Evolutionary conservation across 805 yeast species (phyloP), one percentile per base, ranked within the genome.

Genomic region (Candida ovalis): DNA sequence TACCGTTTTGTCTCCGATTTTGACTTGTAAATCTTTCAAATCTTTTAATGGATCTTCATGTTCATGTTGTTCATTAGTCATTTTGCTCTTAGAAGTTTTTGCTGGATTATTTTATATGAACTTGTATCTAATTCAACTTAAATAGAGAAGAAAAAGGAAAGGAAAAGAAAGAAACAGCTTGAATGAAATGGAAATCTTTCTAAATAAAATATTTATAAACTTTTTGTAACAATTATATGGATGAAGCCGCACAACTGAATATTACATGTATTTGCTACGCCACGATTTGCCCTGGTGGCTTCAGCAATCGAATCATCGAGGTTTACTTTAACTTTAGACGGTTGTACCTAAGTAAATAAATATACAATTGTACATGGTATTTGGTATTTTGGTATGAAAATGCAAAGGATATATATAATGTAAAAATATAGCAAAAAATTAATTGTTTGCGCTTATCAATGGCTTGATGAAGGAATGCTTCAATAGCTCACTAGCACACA

Each of bases 401-500:
- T 25, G 28, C 28, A 25, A 7, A 22, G 19, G 22, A 38, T 23
- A 23, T n/a, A 35, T n/a, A 7, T 15, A 35, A 17, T 7, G 17
- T 17, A 21, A 21, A 35, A 17, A 17, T 13, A 13, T 10, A 35
- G 7, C 6, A 17, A 35, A 35, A 39, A n/a, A 28, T 36, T 40
- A 50, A 8, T 21, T 45, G 44, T 69, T 68, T 45, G 80, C 67
- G 68, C 77, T 62, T 42, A 75, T 70, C 57, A 75, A 66, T 3
- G 76, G 75, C 27, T 71, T 73, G 51, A 81, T 59, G 59, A 88
- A 88, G n/a, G 78, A 70, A 55, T 87, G 90, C 17, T 75, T 67
- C 47, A 88, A 67, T 47, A 92, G 64, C 47, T 83, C 86, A 4
- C 76, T 69, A 2, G 97, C 96, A 43, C 80, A 72, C 0, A 95